Evolutionary conservation across 176 grass and related monocot species (phyloP).

Genomic region (Olyra latifolia): DNA sequence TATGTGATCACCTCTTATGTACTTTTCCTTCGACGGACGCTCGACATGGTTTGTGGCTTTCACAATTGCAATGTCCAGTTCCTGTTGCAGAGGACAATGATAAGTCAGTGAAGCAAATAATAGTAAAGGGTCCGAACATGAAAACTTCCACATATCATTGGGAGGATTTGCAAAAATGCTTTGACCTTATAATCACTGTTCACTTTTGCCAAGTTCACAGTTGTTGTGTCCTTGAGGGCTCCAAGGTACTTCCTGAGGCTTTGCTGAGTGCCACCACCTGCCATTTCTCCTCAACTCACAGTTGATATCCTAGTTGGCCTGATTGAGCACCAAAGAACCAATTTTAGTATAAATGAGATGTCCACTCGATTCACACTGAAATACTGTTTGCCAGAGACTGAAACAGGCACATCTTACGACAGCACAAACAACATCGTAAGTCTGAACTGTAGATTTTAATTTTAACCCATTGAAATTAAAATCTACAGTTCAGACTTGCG

Average conservation of each 20-base stretch:
- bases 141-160: background rate
- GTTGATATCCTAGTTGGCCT: constrained; percentile 25
- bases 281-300: constrained; percentile 67
- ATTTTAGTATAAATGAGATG: constrained; percentile 16
- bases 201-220: constrained; percentile 96
- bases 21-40: constrained; percentile 89
- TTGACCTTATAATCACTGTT: constrained; percentile 99
- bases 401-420: constrained; percentile 19
- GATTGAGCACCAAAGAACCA: constrained; percentile 33
- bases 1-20: constrained; percentile 70
- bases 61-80: constrained; percentile 95
- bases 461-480: background rate
- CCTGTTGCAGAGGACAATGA: constrained; percentile 45
- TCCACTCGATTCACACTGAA: background rate
- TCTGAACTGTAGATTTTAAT: too few species aligned
- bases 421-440: too few species aligned
- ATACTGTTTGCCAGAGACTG: background rate
- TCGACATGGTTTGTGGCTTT: constrained; percentile 95
- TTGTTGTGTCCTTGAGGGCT: constrained; percentile 95
- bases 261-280: constrained; percentile 72
- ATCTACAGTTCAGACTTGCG: constrained; percentile 4
- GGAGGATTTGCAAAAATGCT: background rate
- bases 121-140: background rate
- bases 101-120: background rate
- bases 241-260: constrained; percentile 92